phyloP scores from a whole-genome alignment of 352 stramenopile genomes.

The Plasmopara viticola region DNA sequence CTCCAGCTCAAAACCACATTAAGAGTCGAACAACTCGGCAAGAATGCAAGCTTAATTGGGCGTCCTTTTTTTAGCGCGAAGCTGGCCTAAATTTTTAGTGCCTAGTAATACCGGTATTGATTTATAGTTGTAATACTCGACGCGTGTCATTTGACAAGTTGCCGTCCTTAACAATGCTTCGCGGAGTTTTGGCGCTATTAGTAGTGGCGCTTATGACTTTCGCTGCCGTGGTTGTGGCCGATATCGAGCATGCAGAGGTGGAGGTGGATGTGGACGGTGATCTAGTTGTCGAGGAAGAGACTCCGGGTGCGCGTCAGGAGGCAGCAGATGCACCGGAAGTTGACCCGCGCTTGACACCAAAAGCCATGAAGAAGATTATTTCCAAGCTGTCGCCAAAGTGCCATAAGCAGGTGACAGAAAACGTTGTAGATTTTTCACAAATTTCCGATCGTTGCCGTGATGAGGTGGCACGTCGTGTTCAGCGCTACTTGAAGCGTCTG shows the following conservation, averaged over 20 bases:
- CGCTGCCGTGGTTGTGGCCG: slow-evolving; percentile 23
- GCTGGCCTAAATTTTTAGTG: background rate
- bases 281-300: slow-evolving; percentile 37
- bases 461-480: slow-evolving; percentile 49
- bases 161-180: slow-evolving; percentile 31
- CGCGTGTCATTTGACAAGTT: slow-evolving; percentile 28
- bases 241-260: slow-evolving; percentile 26
- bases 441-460: slow-evolving; percentile 61
- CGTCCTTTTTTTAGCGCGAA: slow-evolving; percentile 14
- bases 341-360: slow-evolving; percentile 44
- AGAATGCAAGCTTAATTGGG: slow-evolving; percentile 11
- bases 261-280: slow-evolving; percentile 33
- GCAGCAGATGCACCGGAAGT: slow-evolving; percentile 15
- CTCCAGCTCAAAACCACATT: background rate
- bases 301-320: slow-evolving; percentile 28
- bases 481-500: slow-evolving; percentile 54
- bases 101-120: slow-evolving; percentile 3
- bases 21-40: background rate
- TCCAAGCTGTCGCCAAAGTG: slow-evolving; percentile 71
- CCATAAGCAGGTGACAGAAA: slow-evolving; percentile 62
- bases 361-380: slow-evolving; percentile 64
- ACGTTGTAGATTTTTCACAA: slow-evolving; percentile 49
- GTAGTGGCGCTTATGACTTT: slow-evolving; percentile 40
- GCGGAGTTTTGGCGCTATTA: slow-evolving; percentile 37
- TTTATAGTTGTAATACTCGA: background rate